Evolutionary conservation across 805 yeast genomes (phyloP).

Genomic region (Komagataella populi): DNA sequence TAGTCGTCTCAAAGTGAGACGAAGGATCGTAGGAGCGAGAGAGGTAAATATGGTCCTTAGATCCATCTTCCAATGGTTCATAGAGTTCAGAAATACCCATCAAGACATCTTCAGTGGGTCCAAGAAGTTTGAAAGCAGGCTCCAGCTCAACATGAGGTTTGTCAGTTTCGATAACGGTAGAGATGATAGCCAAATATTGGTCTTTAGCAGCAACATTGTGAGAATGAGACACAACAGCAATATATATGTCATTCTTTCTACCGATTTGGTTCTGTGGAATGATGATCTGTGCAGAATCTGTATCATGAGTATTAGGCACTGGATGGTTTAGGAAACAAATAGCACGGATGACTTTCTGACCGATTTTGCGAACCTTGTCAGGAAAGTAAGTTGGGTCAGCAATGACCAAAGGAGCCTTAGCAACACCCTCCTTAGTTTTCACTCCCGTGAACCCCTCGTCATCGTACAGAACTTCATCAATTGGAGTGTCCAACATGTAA

Average conservation of each 20-base stretch:
- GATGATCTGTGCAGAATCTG: conserved; percentile 86
- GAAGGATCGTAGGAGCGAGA: conserved; percentile 89
- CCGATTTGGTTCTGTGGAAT: conserved; percentile 94
- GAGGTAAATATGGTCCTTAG: conserved; percentile 61
- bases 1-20: conserved; percentile 90
- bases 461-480: conserved; percentile 73
- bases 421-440: conserved; percentile 80
- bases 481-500: conserved; percentile 93
- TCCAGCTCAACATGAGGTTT: conserved; percentile 86
- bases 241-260: conserved; percentile 87
- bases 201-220: conserved; percentile 88
- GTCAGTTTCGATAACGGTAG: conserved; percentile 89
- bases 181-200: conserved; percentile 82
- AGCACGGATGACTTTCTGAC: conserved; percentile 66
- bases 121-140: conserved; percentile 86
- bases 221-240: conserved; percentile 78
- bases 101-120: conserved; percentile 66
- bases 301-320: conserved; percentile 64
- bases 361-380: conserved; percentile 57
- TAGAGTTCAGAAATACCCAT: conserved; percentile 90
- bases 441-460: conserved; percentile 74
- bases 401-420: conserved; percentile 85
- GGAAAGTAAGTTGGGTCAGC: conserved; percentile 99
- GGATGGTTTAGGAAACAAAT: conserved; percentile 88
- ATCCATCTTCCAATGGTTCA: conserved; percentile 80